Percentiles rank a stretch among this genome's conserved stretches.
phyloP scores from a whole-genome alignment of 768 basidiomycete genomes.

The Xerocomus brunneocitrinus region DNA sequence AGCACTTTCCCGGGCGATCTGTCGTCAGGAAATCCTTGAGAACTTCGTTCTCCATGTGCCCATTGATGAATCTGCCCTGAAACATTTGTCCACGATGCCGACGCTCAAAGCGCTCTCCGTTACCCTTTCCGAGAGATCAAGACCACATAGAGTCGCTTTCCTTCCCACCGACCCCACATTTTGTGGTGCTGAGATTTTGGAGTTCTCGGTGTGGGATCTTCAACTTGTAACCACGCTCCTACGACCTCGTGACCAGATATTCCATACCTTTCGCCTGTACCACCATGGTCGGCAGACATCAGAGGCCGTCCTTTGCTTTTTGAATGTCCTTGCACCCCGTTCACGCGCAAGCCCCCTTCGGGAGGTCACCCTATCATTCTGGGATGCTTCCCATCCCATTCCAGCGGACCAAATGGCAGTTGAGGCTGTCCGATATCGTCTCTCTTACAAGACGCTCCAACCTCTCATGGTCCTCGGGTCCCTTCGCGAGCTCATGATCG shows the following conservation, averaged over 20 bases:
- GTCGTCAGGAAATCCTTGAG: not conserved
- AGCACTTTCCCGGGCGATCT: slow-evolving; percentile 8
- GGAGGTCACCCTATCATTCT: not conserved
- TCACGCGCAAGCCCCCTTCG: not conserved
- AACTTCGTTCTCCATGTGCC: not conserved
- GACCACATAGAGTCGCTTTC: not conserved
- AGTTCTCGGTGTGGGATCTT: slow-evolving; percentile 2
- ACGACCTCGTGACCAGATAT: slow-evolving; percentile 3
- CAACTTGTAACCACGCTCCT: slow-evolving; percentile 7
- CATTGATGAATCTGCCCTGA: slow-evolving; percentile 3
- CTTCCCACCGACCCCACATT: not conserved
- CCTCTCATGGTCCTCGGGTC: slow-evolving; percentile 1
- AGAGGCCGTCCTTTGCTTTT: not conserved
- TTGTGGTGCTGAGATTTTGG: not conserved
- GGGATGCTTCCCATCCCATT: not conserved
- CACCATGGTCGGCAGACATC: not conserved
- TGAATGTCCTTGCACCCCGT: slow-evolving; percentile 4
- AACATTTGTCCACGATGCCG: slow-evolving; percentile 4
- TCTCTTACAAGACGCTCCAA: slow-evolving; percentile 6
- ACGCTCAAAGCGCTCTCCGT: slow-evolving; percentile 3
- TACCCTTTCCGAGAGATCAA: not conserved
- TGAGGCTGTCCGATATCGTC: not conserved
- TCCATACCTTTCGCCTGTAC: slow-evolving; percentile 4
- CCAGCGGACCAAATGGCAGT: not conserved
- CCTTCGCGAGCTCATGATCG: slow-evolving; percentile 5